phyloP scores from a whole-genome alignment of 2,329 filamentous ascomycete genomes.

The Daldinia sp. region DNA sequence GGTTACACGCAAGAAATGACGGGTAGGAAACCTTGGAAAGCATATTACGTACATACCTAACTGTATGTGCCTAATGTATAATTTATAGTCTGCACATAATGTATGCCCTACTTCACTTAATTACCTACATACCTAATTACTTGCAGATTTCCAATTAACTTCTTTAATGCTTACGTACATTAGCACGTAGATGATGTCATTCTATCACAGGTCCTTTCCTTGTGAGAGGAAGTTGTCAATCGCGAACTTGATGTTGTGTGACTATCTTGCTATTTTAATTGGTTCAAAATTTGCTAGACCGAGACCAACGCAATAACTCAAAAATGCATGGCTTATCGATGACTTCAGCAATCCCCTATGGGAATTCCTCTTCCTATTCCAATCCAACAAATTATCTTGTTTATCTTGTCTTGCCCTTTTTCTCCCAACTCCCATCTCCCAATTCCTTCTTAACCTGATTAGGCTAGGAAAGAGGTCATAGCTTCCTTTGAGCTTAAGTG shows the following conservation, averaged over 20 bases:
- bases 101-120: not conserved
- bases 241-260: conserved; percentile 10
- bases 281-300: conserved; percentile 19
- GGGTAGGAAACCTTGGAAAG: too few species aligned
- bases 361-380: conserved; percentile 16
- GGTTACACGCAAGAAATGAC: too few species aligned
- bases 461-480: conserved; percentile 15
- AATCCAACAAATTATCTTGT: conserved; percentile 14
- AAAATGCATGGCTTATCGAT: conserved; percentile 24
- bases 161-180: conserved; percentile 10
- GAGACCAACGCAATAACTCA: conserved; percentile 1
- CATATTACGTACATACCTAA: not conserved
- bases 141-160: not conserved
- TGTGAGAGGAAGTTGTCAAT: conserved; percentile 15
- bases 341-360: conserved; percentile 32
- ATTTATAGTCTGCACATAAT: too few species aligned
- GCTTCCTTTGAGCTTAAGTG: conserved; percentile 7
- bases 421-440: not conserved
- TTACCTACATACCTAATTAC: conserved; percentile 12
- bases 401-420: not conserved
- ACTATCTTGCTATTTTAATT: conserved; percentile 17
- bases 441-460: conserved; percentile 17
- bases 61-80: not conserved
- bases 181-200: conserved; percentile 28
- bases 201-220: conserved; percentile 12